Evolutionary conservation across 768 basidiomycete genomes (phyloP).

Genomic region (Boletus edulis): DNA sequence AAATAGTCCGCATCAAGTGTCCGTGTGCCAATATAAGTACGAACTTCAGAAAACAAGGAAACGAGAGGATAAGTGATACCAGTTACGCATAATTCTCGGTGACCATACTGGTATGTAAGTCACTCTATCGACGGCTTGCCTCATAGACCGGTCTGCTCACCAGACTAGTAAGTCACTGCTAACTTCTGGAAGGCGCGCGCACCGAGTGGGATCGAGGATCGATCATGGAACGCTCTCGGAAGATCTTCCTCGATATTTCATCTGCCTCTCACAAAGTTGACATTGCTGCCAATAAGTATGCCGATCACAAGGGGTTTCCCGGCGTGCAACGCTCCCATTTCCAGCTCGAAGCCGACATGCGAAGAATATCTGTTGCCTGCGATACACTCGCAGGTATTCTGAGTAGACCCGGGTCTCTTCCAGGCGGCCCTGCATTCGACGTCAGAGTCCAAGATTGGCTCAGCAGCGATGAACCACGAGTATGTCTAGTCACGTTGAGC

Average conservation of each 20-base stretch:
- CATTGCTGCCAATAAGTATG: not conserved
- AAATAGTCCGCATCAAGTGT: no score
- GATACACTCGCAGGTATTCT: not conserved
- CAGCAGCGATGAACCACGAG: not conserved
- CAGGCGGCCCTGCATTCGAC: not conserved
- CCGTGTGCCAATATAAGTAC: no score
- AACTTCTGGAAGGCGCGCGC: no score
- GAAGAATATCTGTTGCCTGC: slow-evolving; percentile 6
- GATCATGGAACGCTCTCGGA: slow-evolving; percentile 6
- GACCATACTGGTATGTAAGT: no score
- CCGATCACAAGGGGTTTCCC: not conserved
- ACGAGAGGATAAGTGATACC: no score
- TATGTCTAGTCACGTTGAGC: not conserved
- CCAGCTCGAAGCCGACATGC: slow-evolving; percentile 4
- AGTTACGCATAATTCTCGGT: no score
- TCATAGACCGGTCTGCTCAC: no score
- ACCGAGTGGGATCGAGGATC: no score
- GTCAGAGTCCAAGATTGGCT: slow-evolving; percentile 2
- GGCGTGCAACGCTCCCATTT: not conserved
- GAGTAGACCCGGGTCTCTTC: no score
- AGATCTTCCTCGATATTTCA: not conserved
- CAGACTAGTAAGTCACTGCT: no score
- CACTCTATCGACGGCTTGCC: no score
- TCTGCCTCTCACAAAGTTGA: not conserved
- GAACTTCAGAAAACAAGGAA: no score